Conservation (phyloP, 2,329 filamentous ascomycete species). For the Alternaria metachromatica region DNA sequence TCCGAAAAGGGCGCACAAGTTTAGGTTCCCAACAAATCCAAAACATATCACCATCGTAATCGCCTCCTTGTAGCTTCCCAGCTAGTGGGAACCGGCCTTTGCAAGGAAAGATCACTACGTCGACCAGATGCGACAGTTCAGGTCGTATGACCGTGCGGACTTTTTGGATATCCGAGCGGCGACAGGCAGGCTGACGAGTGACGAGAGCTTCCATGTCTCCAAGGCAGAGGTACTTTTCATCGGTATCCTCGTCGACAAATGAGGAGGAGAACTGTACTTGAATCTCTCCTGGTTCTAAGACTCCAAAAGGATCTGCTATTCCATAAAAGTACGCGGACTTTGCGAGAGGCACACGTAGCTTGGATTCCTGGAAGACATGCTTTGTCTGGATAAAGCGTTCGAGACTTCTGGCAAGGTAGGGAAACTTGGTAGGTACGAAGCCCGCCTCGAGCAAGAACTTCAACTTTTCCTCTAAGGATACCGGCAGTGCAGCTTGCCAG, state of each 20-base stretch:
- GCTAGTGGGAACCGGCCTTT: slow-evolving; percentile 69
- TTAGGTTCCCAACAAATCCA: slow-evolving; percentile 77
- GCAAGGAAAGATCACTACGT: slow-evolving; percentile 79
- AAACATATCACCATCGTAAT: slow-evolving; percentile 80
- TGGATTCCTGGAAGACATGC: slow-evolving; percentile 61
- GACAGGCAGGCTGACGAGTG: slow-evolving; percentile 72
- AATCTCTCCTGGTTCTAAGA: slow-evolving; percentile 69
- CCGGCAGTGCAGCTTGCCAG: slow-evolving; percentile 38
- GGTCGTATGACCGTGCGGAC: slow-evolving; percentile 59
- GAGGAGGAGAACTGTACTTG: slow-evolving; percentile 69
- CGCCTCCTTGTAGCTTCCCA: slow-evolving; percentile 75
- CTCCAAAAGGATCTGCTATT: slow-evolving; percentile 69
- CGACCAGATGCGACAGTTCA: slow-evolving; percentile 70
- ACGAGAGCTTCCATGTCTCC: slow-evolving; percentile 68
- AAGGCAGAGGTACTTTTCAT: slow-evolving; percentile 62
- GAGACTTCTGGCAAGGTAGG: slow-evolving; percentile 59
- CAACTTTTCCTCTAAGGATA: slow-evolving; percentile 32
- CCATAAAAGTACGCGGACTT: slow-evolving; percentile 70
- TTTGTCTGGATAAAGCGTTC: slow-evolving; percentile 58
- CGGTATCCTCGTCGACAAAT: slow-evolving; percentile 63
- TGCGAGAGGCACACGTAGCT: slow-evolving; percentile 66
- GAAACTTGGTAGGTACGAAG: slow-evolving; percentile 60
- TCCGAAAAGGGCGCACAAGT: slow-evolving; percentile 71
- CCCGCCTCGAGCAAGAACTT: slow-evolving; percentile 53
- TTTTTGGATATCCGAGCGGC: slow-evolving; percentile 75